phyloP scores from a whole-genome alignment of 176 grass and related monocot genomes.

The Elaeis guineensis region DNA sequence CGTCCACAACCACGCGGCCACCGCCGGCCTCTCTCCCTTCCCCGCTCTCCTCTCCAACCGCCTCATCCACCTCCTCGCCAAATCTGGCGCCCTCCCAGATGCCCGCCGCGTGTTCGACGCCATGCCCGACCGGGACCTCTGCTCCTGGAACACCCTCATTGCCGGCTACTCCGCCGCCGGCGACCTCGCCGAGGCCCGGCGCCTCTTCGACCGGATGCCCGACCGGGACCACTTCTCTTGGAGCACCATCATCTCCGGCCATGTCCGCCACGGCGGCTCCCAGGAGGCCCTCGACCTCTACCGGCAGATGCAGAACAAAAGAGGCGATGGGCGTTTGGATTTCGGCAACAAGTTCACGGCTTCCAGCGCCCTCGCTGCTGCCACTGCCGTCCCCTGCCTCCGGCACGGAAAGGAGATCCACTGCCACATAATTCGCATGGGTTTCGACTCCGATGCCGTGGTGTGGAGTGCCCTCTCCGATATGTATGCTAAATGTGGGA shows the following conservation, averaged over 20 bases:
- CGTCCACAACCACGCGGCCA: too few relatives aligned
- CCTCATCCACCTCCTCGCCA: constrained; percentile 48
- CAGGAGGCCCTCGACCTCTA: constrained; percentile 50
- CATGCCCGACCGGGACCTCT: constrained; percentile 35
- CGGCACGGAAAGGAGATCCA: constrained; percentile 67
- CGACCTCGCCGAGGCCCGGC: constrained; percentile 30
- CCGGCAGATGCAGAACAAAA: constrained; percentile 45
- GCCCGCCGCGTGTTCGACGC: constrained; percentile 47
- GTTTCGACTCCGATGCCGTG: constrained; percentile 50
- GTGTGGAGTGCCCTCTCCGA: constrained; percentile 73
- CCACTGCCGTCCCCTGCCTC: constrained; percentile 30
- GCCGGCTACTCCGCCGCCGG: constrained; percentile 39
- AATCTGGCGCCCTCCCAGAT: constrained; percentile 35
- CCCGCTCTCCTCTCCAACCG: constrained; percentile 39
- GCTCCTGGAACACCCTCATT: constrained; percentile 72
- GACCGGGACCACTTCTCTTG: constrained; percentile 70
- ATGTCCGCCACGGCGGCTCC: constrained; percentile 40
- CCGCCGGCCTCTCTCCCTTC: too few relatives aligned
- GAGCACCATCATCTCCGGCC: constrained; percentile 59
- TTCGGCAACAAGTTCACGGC: constrained; percentile 77
- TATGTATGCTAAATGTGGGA: constrained; percentile 83
- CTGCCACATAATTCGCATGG: constrained; percentile 52
- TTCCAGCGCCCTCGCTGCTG: constrained; percentile 68
- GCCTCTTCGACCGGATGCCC: constrained; percentile 64
- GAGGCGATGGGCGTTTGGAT: background rate